Base-by-base conservation (phyloP, 106 monocot genomes). In the Phalaenopsis equestris region DNA sequence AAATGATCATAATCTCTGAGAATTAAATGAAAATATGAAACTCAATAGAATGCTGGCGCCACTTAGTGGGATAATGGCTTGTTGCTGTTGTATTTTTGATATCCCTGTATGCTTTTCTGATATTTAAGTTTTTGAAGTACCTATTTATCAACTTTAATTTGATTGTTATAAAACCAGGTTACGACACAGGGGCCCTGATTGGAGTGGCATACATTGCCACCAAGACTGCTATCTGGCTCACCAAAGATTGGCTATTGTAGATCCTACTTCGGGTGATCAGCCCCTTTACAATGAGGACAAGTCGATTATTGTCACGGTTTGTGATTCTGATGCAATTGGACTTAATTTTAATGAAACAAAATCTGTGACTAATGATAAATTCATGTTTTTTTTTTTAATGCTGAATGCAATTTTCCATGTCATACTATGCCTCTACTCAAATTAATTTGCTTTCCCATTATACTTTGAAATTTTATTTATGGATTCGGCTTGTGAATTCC, bases 261-360 rank as follows among this genome's bases (percentile, higher is more conserved):
- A 89, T 55, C 89, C 89, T 41, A 73, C 89, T 23, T 89, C 89
- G 49, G 89, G 89, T 6, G 89, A 89, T 80, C 89, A 89, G 78
- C 89, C 89, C 1, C 84, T 89, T 23, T 89, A 84, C 77, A 89
- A 89, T 49, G 87, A 90, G 72, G 87, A 87, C 41, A 87, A 90
- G 47, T 61, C 87, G 14, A 37, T 90, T 58, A 80, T 81, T 76
- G 87, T 90, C 21, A 90, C 87, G 78, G 89, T 89, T 72, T 42
- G 89, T 86, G 72, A 42, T 82, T 55, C 2, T 18, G 18, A n/a
- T 67, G 4, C 67, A 23, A 17, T 56, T 56, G 19, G 61, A 61
- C 61, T 61, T 21, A 21, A 21, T 61, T 8, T 61, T 61, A 61
- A n/a, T 4, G 21, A 61, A 61, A n/a, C 21, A 52, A 52, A 61